A percentile compares a stretch with the other conserved stretches of the same genome.
Conservation (phyloP, 306 rosid species). For the Lathyrus aphaca region DNA sequence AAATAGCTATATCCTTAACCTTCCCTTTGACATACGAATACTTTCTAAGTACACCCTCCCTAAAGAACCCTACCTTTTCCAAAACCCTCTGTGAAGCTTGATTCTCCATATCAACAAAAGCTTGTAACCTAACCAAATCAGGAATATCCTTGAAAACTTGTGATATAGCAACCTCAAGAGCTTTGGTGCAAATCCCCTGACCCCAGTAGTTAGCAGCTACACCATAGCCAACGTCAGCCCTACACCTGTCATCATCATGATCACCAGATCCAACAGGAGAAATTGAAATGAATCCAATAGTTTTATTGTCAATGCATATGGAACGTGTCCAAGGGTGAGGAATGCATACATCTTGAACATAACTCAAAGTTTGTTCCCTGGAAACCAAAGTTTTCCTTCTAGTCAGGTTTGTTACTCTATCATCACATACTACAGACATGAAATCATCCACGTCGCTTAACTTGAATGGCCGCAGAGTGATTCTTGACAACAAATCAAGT, state of each 20-base stretch:
- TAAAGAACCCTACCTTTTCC: constrained; percentile 63
- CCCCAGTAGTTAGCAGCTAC: constrained; percentile 58
- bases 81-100: constrained; percentile 67
- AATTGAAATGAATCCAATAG: constrained; percentile 49
- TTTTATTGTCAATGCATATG: constrained; percentile 52
- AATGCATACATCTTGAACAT: constrained; percentile 62
- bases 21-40: constrained; percentile 48
- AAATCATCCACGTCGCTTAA: constrained; percentile 57
- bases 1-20: constrained; percentile 46
- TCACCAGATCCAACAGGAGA: constrained; percentile 45
- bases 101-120: constrained; percentile 45
- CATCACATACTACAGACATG: constrained; percentile 56
- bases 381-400: constrained; percentile 51
- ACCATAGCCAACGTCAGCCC: constrained; percentile 57
- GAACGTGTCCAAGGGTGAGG: constrained; percentile 68
- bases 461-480: constrained; percentile 4
- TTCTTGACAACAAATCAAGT: neutral
- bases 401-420: constrained; percentile 41
- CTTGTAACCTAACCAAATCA: constrained; percentile 56
- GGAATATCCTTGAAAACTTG: constrained; percentile 54
- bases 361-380: constrained; percentile 55
- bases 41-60: constrained; percentile 64
- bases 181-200: constrained; percentile 57
- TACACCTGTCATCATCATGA: constrained; percentile 42
- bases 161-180: constrained; percentile 45